Base-by-base conservation (phyloP, 2,329 filamentous ascomycete genomes). In the Colletotrichum melonis region DNA sequence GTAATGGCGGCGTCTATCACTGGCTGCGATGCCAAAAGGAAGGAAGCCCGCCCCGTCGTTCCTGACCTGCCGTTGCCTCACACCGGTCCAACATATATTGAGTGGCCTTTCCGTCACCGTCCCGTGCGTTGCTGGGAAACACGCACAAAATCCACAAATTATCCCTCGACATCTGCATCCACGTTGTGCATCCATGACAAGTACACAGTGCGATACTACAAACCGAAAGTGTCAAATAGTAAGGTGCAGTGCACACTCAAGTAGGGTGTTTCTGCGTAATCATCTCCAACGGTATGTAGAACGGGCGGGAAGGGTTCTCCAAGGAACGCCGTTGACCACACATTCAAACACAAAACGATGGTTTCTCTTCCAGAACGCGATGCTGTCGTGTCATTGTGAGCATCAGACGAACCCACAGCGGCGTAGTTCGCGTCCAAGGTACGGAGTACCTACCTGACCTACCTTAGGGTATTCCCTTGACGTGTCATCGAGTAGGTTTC, bases 121-220 rank as follows among this genome's bases (percentile, higher is more conserved):
- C 59, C 35, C 58, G 59, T 64, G 60, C 70, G 67, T 73, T 73
- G 67, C 67, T 70, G 46, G 67, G 70, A 69, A 62, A 70, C 56
- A 72, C 11, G 69, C 69, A 69, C 58, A 64, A 64, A 42, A 69
- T 64, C 65, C 69, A 72, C 58, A 69, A 69, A 69, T 54, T 55
- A 64, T 64, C 67, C 69, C 59, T 59, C 69, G 46, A 32, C 30
- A 55, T 54, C 26, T 56, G 63, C 57, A 63, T 67, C 55, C 49
- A 32, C 52, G 49, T 65, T 58, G 69, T 52, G 54, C 55, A 63
- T 58, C 65, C 65, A 69, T 72, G 69, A 69, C 69, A 64, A 69
- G 65, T 54, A 7, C 14, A 59, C 70, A 59, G 70, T 73, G 70
- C 65, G 16, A 30, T n/a, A 6, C 11, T 26, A 19, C 59, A 11